Percentiles rank a stretch among this genome's conserved stretches.
Conservation (phyloP, 2,329 filamentous ascomycete species). For the Pseudogymnoascus destructans region DNA sequence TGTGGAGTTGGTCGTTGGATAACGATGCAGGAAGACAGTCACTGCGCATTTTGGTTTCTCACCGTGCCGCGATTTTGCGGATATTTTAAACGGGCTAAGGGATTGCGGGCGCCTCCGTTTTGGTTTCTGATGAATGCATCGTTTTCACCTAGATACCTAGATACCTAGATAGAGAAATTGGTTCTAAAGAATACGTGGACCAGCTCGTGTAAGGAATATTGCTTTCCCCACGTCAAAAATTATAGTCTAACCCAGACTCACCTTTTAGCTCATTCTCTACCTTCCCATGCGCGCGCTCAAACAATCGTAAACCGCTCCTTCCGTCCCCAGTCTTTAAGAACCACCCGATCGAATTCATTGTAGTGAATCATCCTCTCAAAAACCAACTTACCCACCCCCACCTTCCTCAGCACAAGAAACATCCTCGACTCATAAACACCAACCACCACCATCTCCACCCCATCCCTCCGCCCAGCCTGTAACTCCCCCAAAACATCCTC, state of each 20-base stretch:
- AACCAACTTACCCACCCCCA: not conserved
- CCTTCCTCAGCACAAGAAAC: not conserved
- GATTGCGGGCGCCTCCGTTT: not conserved
- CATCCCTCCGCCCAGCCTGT: slow-evolving; percentile 3
- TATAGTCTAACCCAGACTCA: not conserved
- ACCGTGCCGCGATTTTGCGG: not conserved
- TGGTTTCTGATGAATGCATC: not conserved
- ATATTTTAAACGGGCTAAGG: not conserved
- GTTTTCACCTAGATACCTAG: slow-evolving; percentile 3
- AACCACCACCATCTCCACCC: not conserved
- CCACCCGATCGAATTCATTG: not conserved
- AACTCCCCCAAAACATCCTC: not conserved
- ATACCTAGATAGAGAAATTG: not conserved
- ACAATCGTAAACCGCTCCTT: not conserved
- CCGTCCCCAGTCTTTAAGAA: not conserved
- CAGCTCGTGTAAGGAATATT: not conserved
- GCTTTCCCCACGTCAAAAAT: not conserved
- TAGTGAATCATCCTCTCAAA: not conserved
- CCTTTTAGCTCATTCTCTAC: not conserved
- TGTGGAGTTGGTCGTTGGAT: slow-evolving; percentile 2
- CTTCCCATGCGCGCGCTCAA: not conserved
- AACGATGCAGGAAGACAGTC: not conserved
- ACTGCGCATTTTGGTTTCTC: slow-evolving; percentile 6
- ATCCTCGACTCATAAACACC: not conserved
- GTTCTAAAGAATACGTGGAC: not conserved